Conservation (phyloP, 148 eudicot genomes). For the Cornus florida region DNA sequence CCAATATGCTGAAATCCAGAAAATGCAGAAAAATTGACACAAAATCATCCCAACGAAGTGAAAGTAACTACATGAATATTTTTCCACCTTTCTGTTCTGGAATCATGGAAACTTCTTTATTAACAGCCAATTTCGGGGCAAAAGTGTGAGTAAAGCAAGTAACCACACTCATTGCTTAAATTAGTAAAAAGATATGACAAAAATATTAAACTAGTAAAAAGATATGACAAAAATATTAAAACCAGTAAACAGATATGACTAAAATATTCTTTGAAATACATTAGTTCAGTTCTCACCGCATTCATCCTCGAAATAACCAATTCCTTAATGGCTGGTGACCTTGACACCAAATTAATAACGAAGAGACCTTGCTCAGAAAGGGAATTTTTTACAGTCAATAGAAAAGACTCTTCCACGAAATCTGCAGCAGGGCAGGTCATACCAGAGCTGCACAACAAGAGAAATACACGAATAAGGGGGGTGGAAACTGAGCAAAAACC, state of each 20-base stretch:
- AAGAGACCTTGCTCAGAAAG: slow-evolving; percentile 88
- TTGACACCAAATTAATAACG: slow-evolving; percentile 79
- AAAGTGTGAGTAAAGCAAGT: neutral
- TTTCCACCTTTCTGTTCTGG: neutral
- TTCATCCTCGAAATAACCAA: slow-evolving; percentile 68
- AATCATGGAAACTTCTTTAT: neutral
- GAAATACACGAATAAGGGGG: neutral
- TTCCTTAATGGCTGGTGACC: slow-evolving; percentile 71
- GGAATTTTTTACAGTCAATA: slow-evolving; percentile 46
- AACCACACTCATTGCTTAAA: too few relatives aligned
- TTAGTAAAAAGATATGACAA: neutral
- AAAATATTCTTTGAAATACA: slow-evolving; percentile 7
- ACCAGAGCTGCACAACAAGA: slow-evolving; percentile 67
- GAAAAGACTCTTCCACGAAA: slow-evolving; percentile 80
- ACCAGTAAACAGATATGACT: neutral
- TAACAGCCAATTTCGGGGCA: neutral
- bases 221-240: neutral
- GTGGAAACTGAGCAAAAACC: neutral
- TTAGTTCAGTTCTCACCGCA: slow-evolving; percentile 46
- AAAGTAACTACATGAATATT: neutral
- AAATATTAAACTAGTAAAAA: neutral
- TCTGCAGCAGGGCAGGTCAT: slow-evolving; percentile 88
- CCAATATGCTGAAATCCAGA: neutral
- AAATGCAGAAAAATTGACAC: too few relatives aligned
- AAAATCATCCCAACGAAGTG: neutral